phyloP scores from a whole-genome alignment of 176 grass and related monocot genomes.

The Alloteropsis semialata region DNA sequence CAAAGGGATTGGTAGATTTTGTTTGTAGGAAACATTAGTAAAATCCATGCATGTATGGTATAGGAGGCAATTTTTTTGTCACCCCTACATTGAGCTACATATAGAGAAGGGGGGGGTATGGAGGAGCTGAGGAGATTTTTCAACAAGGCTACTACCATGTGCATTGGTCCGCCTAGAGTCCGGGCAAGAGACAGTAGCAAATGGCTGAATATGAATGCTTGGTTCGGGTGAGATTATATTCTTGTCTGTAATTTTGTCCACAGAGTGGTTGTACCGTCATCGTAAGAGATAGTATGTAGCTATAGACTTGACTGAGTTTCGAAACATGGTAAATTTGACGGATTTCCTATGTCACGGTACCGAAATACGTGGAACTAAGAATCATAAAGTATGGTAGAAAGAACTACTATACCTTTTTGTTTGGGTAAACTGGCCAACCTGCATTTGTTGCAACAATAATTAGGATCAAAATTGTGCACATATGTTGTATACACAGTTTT shows the following conservation, averaged over 20 bases:
- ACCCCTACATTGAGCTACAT: not conserved
- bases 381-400: too few species aligned
- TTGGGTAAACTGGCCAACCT: not conserved
- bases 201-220: not conserved
- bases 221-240: not conserved
- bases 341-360: not conserved
- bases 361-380: too few species aligned
- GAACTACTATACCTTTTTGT: too few species aligned
- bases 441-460: not conserved
- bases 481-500: not conserved
- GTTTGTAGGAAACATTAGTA: too few species aligned
- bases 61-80: too few species aligned
- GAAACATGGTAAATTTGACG: not conserved
- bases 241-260: too few species aligned
- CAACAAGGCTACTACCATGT: not conserved
- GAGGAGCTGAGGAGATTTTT: not conserved
- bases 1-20: too few species aligned
- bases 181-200: not conserved
- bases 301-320: not conserved
- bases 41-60: too few species aligned
- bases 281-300: not conserved
- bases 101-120: too few species aligned
- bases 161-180: not conserved
- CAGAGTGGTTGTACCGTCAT: not conserved
- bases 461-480: not conserved